Evolutionary conservation across 257 asterid species (phyloP).

Genomic region (Solanum megistacrolobum): DNA sequence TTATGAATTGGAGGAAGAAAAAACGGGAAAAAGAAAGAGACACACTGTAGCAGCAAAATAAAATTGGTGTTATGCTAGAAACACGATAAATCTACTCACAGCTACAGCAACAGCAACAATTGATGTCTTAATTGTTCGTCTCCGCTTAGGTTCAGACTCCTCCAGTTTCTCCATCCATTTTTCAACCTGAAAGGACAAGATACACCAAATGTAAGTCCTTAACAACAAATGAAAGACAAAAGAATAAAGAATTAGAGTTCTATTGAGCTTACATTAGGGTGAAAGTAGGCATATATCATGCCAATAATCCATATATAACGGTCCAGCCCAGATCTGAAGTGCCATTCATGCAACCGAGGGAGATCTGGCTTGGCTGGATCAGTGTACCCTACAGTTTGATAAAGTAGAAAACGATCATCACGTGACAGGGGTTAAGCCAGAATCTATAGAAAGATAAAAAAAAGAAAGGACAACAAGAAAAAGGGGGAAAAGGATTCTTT

Average conservation of each 20-base stretch:
- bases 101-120: slow-evolving; percentile 46
- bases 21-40: background rate
- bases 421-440: background rate
- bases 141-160: slow-evolving; percentile 65
- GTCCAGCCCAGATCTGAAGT: slow-evolving; percentile 88
- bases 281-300: slow-evolving; percentile 76
- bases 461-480: background rate
- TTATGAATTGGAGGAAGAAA: background rate
- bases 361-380: slow-evolving; percentile 93
- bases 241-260: background rate
- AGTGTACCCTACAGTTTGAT: slow-evolving; percentile 45
- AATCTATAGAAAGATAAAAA: background rate
- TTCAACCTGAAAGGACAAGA: slow-evolving; percentile 51
- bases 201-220: background rate
- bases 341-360: slow-evolving; percentile 95
- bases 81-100: slow-evolving; percentile 27
- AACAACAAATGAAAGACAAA: background rate
- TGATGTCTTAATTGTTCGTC: slow-evolving; percentile 60
- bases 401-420: slow-evolving; percentile 10
- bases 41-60: background rate
- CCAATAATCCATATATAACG: slow-evolving; percentile 86
- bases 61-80: background rate
- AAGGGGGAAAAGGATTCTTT: background rate
- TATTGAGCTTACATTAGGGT: slow-evolving; percentile 49
- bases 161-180: slow-evolving; percentile 97